These are phyloP conservation scores for Sclerotinia spermophila DNA, from an alignment of 2,329 filamentous ascomycete species.

Conservation along the genomic window DNA sequence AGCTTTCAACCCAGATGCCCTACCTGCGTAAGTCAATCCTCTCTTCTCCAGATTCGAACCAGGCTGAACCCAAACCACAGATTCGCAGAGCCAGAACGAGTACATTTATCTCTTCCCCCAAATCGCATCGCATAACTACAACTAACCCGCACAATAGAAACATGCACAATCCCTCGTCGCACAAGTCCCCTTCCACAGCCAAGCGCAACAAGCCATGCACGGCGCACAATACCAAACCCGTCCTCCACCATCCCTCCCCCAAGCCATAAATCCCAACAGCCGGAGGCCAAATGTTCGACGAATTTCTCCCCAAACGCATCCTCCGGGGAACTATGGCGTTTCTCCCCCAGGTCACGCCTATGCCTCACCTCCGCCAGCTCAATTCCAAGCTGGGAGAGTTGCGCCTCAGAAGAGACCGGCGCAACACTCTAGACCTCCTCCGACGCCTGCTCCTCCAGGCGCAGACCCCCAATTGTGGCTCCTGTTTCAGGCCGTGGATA, in stretches of 20 bases:
- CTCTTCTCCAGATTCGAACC: constrained; percentile 16
- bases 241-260: constrained; percentile 32
- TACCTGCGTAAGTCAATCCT: constrained; percentile 69
- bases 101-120: constrained; percentile 29
- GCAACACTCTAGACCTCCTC: constrained; percentile 62
- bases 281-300: constrained; percentile 21
- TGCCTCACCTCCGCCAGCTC: constrained; percentile 44
- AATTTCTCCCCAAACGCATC: constrained; percentile 31
- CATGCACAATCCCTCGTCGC: not conserved
- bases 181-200: constrained; percentile 2
- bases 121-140: not conserved
- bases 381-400: constrained; percentile 39
- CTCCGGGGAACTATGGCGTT: constrained; percentile 29
- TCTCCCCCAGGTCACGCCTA: constrained; percentile 42
- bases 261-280: constrained; percentile 19
- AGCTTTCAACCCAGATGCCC: constrained; percentile 87
- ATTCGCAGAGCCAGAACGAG: constrained; percentile 50
- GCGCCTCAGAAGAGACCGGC: constrained; percentile 39
- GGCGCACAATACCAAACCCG: constrained; percentile 30
- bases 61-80: constrained; percentile 36
- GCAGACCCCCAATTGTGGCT: constrained; percentile 74
- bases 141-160: constrained; percentile 14
- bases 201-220: constrained; percentile 30
- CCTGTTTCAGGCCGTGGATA: constrained; percentile 88
- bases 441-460: constrained; percentile 55